A percentile compares a stretch with the other conserved stretches of the same genome.
These are phyloP conservation scores for Aspergillus coremiiformis DNA, from an alignment of 495 filamentous ascomycete genomes.

Conservation along the genomic window DNA sequence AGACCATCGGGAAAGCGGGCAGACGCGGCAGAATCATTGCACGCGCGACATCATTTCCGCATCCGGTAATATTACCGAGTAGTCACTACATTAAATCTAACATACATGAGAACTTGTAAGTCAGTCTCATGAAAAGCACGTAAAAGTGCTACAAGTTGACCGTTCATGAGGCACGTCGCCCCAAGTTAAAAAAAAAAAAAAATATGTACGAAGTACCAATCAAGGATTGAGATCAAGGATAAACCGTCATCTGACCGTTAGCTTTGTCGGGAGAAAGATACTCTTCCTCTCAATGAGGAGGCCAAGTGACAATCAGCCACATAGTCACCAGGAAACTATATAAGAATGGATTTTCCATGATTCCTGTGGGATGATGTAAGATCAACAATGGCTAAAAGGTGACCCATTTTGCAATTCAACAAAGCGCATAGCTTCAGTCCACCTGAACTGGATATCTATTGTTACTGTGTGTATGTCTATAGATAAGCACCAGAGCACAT, in stretches of 20 bases:
- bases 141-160: no score
- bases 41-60: constrained; percentile 22
- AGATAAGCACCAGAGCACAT: no score
- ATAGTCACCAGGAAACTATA: background rate
- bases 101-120: no score
- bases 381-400: background rate
- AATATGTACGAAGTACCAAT: no score
- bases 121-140: no score
- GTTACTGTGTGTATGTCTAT: no score
- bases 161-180: no score
- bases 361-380: background rate
- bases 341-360: background rate
- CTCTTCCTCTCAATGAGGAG: background rate
- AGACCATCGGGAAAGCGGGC: constrained; percentile 21
- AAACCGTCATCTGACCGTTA: no score
- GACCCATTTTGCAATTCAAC: background rate
- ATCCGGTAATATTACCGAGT: constrained; percentile 20
- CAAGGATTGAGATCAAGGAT: no score
- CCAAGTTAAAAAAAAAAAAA: no score
- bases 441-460: no score
- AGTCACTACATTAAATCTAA: no score
- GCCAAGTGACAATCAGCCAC: background rate
- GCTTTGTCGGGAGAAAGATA: background rate
- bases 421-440: background rate
- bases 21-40: constrained; percentile 30